Evolutionary conservation across 2,329 filamentous ascomycete genomes (phyloP).

Genomic region (Ophiostoma montium): DNA sequence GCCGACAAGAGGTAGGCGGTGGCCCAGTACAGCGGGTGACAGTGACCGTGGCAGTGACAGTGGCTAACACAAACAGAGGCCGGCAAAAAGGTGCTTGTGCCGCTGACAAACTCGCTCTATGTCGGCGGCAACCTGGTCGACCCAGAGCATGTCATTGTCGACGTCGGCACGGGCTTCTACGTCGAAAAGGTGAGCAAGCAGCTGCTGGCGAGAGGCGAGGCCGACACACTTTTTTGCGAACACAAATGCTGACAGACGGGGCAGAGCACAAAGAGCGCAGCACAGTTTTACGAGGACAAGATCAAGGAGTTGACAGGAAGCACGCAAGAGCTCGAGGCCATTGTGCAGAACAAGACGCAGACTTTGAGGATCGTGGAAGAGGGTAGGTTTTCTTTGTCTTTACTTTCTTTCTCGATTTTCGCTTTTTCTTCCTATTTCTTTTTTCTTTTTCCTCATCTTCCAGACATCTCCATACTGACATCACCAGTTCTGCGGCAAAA

Average conservation of each 20-base stretch:
- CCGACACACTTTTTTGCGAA: too few species aligned
- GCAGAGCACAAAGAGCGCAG: slow-evolving; percentile 38
- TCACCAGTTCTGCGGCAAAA: slow-evolving; percentile 25
- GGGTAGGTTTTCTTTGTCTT: slow-evolving; percentile 31
- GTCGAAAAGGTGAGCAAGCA: slow-evolving; percentile 63
- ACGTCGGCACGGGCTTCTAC: slow-evolving; percentile 87
- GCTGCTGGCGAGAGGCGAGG: background rate
- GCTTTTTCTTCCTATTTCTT: background rate
- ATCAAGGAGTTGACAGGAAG: slow-evolving; percentile 37
- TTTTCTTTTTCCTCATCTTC: too few species aligned
- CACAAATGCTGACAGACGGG: background rate
- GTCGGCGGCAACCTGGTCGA: slow-evolving; percentile 70
- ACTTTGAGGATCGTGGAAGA: slow-evolving; percentile 84
- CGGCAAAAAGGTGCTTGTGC: slow-evolving; percentile 61
- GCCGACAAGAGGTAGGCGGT: slow-evolving; percentile 12
- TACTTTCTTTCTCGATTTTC: background rate
- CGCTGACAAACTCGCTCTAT: slow-evolving; percentile 87
- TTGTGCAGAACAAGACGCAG: slow-evolving; percentile 58
- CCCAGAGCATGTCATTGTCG: slow-evolving; percentile 68
- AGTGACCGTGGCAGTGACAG: background rate
- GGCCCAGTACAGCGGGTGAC: too few species aligned
- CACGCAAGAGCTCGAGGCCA: slow-evolving; percentile 41
- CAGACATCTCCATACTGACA: background rate
- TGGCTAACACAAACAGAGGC: slow-evolving; percentile 3
- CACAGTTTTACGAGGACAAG: slow-evolving; percentile 43